phyloP scores from a whole-genome alignment of 306 rosid species.

The Fragaria ananassa region DNA sequence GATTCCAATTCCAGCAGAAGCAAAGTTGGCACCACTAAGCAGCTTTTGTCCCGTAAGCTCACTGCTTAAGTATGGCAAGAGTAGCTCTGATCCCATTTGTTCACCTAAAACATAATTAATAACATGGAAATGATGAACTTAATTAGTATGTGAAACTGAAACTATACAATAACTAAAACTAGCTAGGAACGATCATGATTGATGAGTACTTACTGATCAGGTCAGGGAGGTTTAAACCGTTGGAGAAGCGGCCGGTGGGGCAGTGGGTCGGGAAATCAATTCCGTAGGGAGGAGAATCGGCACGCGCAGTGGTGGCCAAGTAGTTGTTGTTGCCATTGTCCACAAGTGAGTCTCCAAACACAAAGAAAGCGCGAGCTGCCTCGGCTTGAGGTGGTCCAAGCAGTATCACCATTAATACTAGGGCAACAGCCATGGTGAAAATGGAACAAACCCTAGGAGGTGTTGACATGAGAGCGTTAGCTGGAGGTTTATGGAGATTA shows the following conservation, averaged over 20 bases:
- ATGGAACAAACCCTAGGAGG: not conserved
- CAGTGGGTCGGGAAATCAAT: slow-evolving; percentile 48
- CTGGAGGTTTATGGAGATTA: not conserved
- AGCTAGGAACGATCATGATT: not conserved
- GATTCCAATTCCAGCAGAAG: slow-evolving; percentile 65
- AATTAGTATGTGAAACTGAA: not conserved
- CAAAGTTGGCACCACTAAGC: slow-evolving; percentile 65
- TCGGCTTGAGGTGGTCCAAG: slow-evolving; percentile 7
- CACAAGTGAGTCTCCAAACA: slow-evolving; percentile 58
- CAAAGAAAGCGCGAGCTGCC: slow-evolving; percentile 40
- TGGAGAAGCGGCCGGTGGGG: slow-evolving; percentile 70
- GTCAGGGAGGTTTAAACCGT: slow-evolving; percentile 62
- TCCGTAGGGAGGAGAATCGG: slow-evolving; percentile 57
- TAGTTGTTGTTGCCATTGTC: slow-evolving; percentile 60
- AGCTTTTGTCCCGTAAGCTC: slow-evolving; percentile 40
- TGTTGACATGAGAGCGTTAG: not conserved
- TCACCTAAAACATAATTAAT: slow-evolving; percentile 27
- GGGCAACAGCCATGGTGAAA: not conserved
- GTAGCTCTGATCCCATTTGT: slow-evolving; percentile 42
- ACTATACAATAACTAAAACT: not conserved
- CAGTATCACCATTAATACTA: not conserved
- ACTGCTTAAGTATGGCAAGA: slow-evolving; percentile 54
- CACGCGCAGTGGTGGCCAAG: slow-evolving; percentile 47
- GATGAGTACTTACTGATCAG: slow-evolving; percentile 27
- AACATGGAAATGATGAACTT: not conserved